Evolutionary conservation across 2,329 filamentous ascomycete genomes (phyloP).

Genomic region (Ceratocystis alfenasii): DNA sequence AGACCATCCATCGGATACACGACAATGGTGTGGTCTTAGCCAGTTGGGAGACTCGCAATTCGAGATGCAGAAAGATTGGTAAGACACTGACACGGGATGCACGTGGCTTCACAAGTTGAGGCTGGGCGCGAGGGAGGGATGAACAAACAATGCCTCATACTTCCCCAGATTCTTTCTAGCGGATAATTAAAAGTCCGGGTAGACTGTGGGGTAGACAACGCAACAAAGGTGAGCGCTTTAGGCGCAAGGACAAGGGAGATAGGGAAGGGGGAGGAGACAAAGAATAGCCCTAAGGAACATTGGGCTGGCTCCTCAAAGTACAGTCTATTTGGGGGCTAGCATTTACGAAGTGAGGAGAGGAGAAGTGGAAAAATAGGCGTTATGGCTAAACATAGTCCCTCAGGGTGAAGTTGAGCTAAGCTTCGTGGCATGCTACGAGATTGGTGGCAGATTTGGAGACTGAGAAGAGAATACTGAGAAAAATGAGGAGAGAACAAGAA

Average conservation of each 20-base stretch:
- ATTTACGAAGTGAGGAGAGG: background rate
- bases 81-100: slow-evolving; percentile 4
- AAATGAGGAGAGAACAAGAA: background rate
- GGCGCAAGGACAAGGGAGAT: background rate
- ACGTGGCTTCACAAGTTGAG: background rate
- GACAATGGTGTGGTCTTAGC: background rate
- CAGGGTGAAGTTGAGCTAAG: slow-evolving; percentile 3
- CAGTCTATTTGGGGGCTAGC: no score
- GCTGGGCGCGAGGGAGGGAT: slow-evolving; percentile 4
- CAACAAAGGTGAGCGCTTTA: background rate
- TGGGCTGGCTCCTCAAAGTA: no score
- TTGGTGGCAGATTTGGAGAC: slow-evolving; percentile 10
- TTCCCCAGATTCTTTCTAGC: background rate
- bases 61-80: background rate
- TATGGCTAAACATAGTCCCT: background rate
- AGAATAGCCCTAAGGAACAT: background rate
- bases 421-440: background rate
- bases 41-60: background rate
- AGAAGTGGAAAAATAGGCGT: background rate
- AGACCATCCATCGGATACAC: background rate
- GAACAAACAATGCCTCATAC: slow-evolving; percentile 1
- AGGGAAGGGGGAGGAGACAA: background rate
- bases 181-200: background rate
- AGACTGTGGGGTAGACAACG: background rate
- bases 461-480: background rate